A percentile compares a stretch with the other conserved stretches of the same genome.
These are phyloP conservation scores for Drechslerella dactyloides DNA, from an alignment of 2,329 filamentous ascomycete genomes.

Conservation along the genomic window DNA sequence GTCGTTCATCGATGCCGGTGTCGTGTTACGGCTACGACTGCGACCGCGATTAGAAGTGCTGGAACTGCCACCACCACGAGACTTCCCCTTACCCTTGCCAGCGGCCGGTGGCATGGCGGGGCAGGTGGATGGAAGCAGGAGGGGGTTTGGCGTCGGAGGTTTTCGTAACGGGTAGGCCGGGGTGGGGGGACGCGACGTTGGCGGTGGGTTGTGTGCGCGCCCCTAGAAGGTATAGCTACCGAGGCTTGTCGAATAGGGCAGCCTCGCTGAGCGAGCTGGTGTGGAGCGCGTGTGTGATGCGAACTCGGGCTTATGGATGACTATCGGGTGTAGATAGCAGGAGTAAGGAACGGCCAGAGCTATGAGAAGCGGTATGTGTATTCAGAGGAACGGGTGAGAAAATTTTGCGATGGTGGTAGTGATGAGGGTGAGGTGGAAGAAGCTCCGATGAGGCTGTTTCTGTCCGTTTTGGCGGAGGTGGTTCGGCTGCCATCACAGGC, in stretches of 20 bases:
- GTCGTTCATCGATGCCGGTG: slow-evolving; percentile 49
- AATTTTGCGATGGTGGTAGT: slow-evolving; percentile 14
- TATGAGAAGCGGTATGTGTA: not conserved
- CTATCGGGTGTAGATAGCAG: not conserved
- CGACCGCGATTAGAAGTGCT: slow-evolving; percentile 47
- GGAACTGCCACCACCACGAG: slow-evolving; percentile 48
- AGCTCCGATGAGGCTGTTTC: not conserved
- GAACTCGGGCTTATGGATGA: not conserved
- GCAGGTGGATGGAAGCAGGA: slow-evolving; percentile 12
- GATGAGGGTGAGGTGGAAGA: slow-evolving; percentile 20
- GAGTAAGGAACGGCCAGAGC: not conserved
- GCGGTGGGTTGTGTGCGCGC: slow-evolving; percentile 12
- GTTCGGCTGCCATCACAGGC: not conserved
- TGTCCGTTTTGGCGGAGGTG: not conserved
- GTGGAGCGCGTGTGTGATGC: slow-evolving; percentile 4
- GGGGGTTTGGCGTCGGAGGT: slow-evolving; percentile 16
- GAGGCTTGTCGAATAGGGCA: slow-evolving; percentile 32
- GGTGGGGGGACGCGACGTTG: slow-evolving; percentile 30
- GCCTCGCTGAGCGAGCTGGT: slow-evolving; percentile 25
- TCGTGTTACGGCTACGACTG: slow-evolving; percentile 50
- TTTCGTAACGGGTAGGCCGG: slow-evolving; percentile 20
- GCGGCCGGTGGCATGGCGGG: slow-evolving; percentile 49
- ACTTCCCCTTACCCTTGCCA: slow-evolving; percentile 50
- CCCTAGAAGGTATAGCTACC: slow-evolving; percentile 43
- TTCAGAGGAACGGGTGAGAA: not conserved